Conservation (phyloP, 345 rosid genomes). For the Eucalyptus curtisii region DNA sequence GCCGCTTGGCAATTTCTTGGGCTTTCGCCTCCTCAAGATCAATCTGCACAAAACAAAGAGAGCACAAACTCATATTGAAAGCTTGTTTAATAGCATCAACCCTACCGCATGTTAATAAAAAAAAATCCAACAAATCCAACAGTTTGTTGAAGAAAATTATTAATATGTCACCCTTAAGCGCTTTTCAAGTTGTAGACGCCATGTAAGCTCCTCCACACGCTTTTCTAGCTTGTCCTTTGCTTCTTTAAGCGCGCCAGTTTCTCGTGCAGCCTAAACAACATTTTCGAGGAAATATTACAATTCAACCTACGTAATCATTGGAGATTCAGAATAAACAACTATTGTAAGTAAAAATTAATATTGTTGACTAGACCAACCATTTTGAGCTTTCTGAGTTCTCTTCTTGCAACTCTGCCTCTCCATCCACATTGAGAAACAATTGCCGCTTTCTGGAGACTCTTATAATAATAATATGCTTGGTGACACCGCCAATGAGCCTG, state of each 20-base stretch:
- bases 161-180: slow-evolving; percentile 63
- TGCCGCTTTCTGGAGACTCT: slow-evolving; percentile 78
- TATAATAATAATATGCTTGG: slow-evolving; percentile 56
- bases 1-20: slow-evolving; percentile 70
- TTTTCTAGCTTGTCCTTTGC: slow-evolving; percentile 93
- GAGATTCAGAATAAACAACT: background rate
- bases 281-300: background rate
- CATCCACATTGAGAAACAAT: slow-evolving; percentile 87
- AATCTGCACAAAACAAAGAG: slow-evolving; percentile 29
- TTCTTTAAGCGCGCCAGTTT: slow-evolving; percentile 90
- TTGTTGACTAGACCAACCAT: slow-evolving; percentile 32
- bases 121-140: background rate
- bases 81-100: background rate
- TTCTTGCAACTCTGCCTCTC: slow-evolving; percentile 93
- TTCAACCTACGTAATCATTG: background rate
- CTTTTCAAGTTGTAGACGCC: slow-evolving; percentile 93
- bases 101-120: background rate
- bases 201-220: slow-evolving; percentile 97
- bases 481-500: slow-evolving; percentile 70
- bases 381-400: slow-evolving; percentile 83
- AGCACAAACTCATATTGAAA: background rate
- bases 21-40: slow-evolving; percentile 87
- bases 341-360: background rate
- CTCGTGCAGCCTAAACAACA: slow-evolving; percentile 68
- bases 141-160: background rate